Conservation (phyloP, 1,284 basidiomycete species). For the Puccinia horiana region DNA sequence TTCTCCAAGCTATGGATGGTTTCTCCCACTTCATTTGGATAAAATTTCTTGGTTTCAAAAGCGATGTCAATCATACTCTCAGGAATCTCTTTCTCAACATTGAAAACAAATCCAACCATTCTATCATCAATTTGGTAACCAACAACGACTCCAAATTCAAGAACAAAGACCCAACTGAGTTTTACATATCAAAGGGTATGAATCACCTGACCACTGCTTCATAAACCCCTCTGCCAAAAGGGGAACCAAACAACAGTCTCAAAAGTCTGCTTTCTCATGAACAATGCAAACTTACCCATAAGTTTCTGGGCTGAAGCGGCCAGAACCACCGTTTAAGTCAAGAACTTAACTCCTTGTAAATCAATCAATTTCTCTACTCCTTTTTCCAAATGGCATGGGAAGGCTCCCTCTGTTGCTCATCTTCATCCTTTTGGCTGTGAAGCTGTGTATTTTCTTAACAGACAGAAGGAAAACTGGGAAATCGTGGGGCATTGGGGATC, state of each 20-base stretch:
- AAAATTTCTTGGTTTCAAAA: constrained; percentile 1
- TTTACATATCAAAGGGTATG: not conserved
- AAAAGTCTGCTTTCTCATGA: not conserved
- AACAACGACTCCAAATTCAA: constrained; percentile 16
- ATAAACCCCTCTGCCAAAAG: not conserved
- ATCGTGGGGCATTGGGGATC: not conserved
- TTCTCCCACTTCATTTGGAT: constrained; percentile 36
- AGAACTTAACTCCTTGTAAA: constrained; percentile 6
- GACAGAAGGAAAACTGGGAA: not conserved
- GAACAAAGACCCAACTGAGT: not conserved
- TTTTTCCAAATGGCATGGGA: not conserved
- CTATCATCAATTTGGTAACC: not conserved
- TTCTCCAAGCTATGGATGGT: not conserved
- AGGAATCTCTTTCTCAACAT: not conserved
- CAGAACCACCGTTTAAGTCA: not conserved
- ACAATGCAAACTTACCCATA: not conserved
- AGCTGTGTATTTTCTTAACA: constrained; percentile 13
- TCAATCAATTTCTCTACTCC: constrained; percentile 8
- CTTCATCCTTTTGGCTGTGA: too few relatives aligned
- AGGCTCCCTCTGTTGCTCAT: not conserved
- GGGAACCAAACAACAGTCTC: not conserved
- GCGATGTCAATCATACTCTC: constrained; percentile 1
- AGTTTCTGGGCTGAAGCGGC: constrained; percentile 5
- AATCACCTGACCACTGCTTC: too few relatives aligned
- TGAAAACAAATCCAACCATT: not conserved